phyloP scores from a whole-genome alignment of 2,329 filamentous ascomycete species.

The Scedosporium minutisporum region DNA sequence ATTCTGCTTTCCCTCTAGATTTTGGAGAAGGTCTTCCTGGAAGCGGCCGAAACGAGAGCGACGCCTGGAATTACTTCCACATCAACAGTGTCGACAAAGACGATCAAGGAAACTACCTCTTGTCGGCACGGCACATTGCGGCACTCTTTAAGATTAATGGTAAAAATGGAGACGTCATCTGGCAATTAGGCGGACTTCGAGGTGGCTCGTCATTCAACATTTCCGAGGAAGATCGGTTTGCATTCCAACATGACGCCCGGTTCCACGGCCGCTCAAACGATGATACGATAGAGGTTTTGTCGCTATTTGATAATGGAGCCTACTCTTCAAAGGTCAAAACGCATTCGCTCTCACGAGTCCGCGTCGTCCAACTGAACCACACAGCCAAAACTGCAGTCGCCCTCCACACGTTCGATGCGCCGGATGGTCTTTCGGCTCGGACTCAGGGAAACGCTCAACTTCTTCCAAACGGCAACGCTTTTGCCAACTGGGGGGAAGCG shows the following conservation, averaged over 20 bases:
- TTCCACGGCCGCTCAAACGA: constrained; percentile 24
- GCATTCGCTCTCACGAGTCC: not conserved
- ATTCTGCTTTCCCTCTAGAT: not conserved
- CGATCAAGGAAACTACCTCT: constrained; percentile 37
- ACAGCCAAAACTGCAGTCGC: constrained; percentile 33
- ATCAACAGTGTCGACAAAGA: constrained; percentile 47
- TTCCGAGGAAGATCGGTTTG: constrained; percentile 27
- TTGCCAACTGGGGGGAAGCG: constrained; percentile 47
- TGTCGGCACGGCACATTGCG: constrained; percentile 40
- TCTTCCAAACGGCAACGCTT: constrained; percentile 39
- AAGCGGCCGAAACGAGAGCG: constrained; percentile 14
- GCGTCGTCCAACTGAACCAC: constrained; percentile 28
- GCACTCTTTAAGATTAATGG: constrained; percentile 37
- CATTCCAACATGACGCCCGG: constrained; percentile 43
- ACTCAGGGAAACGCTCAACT: constrained; percentile 42
- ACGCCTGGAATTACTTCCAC: constrained; percentile 45
- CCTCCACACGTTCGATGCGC: constrained; percentile 36
- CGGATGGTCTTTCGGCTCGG: constrained; percentile 36
- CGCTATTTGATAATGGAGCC: constrained; percentile 42
- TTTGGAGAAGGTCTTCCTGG: not conserved
- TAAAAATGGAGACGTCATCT: constrained; percentile 35
- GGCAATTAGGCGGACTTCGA: constrained; percentile 40
- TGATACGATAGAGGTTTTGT: constrained; percentile 36
- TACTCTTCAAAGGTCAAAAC: not conserved
- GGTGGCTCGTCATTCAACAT: constrained; percentile 25